Evolutionary conservation across 75 land plant genomes (phyloP), one percentile per base, ranked within the genome.

Genomic region (Selaginella tamariscina): DNA sequence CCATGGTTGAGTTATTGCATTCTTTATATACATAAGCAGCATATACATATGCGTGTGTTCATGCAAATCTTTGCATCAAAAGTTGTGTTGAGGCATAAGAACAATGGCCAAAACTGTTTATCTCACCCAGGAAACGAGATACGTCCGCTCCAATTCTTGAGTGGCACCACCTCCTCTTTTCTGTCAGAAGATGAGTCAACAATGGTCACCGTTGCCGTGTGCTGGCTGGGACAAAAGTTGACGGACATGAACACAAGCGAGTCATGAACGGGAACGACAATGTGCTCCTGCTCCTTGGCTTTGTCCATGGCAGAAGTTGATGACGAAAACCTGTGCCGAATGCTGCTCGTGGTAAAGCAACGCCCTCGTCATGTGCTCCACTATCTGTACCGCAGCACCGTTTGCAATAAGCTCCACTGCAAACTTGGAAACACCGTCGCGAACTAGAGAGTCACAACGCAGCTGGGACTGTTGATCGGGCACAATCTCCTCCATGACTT

Each of bases 241-340:
- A 59, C 62, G 27, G 62, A 59, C 24, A 59, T 26, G 23, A 59
- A 59, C 8, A 59, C 26, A n/a, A 59, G 21, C 23, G 62, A 59
- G 27, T 59, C 62, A 59, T 59, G 62, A 59, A 23, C 62, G 23
- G 62, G 62, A 59, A 59, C 62, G 18, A 59, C 62, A 21, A 59
- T 59, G 27, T 59, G 62, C 26, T 21, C 24, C 62, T 59, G 27
- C 8, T 59, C 62, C 62, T 59, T 39, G 49, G 49, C 11, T 15
- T 15, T 39, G 49, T 39, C 49, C 24, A 59, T 23, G 62, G 54
- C 24, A 23, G 26, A 59, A 59, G 26, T 59, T 59, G 27, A 59
- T 26, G 27, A 59, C n/a, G 26, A 23, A 59, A 23, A 59, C 62
- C 26, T 59, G 62, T 21, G 62, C 62, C 8, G 62, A 59, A 59